Percentiles rank a stretch among this genome's conserved stretches.
These are phyloP conservation scores for Hymenoscyphus albidus DNA, from an alignment of 2,329 filamentous ascomycete genomes.

Conservation along the genomic window DNA sequence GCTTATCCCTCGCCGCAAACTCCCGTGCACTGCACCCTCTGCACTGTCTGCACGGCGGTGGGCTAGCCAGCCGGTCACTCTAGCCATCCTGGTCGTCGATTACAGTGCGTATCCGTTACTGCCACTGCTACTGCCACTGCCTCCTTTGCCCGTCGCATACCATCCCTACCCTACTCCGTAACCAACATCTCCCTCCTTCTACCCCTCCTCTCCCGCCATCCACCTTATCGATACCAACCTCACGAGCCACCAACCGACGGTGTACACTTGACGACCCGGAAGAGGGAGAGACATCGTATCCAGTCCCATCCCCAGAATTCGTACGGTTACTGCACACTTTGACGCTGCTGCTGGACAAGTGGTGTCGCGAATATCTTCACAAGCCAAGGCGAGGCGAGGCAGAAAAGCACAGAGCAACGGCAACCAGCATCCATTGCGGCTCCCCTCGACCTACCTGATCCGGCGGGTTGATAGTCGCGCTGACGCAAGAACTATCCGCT, in stretches of 20 bases:
- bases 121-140: background rate
- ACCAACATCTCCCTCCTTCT: background rate
- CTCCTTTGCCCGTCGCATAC: slow-evolving; percentile 28
- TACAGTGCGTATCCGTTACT: slow-evolving; percentile 5
- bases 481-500: slow-evolving; percentile 10
- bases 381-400: background rate
- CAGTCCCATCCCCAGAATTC: background rate
- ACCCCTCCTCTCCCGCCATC: slow-evolving; percentile 1
- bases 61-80: background rate
- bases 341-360: slow-evolving; percentile 21
- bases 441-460: slow-evolving; percentile 21
- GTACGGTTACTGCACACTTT: background rate
- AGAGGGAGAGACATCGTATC: slow-evolving; percentile 7
- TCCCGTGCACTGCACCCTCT: background rate
- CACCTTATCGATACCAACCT: background rate
- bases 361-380: slow-evolving; percentile 13
- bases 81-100: slow-evolving; percentile 23
- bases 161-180: background rate
- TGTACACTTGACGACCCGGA: slow-evolving; percentile 13
- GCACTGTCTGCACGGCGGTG: background rate
- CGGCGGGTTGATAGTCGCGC: background rate
- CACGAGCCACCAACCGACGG: slow-evolving; percentile 16
- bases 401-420: slow-evolving; percentile 1
- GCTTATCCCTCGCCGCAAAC: slow-evolving; percentile 10
- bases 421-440: slow-evolving; percentile 18